Conservation (phyloP, 208 protist species). For the Leishmania aethiopica region DNA sequence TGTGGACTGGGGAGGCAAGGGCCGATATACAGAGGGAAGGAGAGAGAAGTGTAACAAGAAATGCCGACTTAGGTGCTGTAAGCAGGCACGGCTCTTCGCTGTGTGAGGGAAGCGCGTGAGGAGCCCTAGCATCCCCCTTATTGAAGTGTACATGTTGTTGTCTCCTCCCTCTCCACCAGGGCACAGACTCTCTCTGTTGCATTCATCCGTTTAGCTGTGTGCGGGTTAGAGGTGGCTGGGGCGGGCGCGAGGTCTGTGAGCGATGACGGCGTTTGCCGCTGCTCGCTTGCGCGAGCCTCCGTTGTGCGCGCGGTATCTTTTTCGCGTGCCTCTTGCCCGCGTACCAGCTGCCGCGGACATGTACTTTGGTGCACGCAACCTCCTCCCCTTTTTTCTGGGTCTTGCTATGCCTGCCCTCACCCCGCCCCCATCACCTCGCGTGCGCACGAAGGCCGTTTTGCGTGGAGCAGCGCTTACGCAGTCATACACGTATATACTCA, state of each 20-base stretch:
- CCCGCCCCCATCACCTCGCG: too few relatives aligned
- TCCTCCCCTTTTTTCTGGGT: background rate
- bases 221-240: too few relatives aligned
- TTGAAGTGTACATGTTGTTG: too few relatives aligned
- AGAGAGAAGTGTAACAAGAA: too few relatives aligned
- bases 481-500: background rate
- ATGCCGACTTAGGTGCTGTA: background rate
- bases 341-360: background rate
- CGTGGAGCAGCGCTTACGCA: background rate
- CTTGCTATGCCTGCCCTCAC: too few relatives aligned
- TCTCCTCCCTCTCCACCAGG: too few relatives aligned
- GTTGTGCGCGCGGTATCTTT: background rate
- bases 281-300: background rate
- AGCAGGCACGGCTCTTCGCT: background rate
- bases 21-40: too few relatives aligned
- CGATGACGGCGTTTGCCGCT: too few relatives aligned
- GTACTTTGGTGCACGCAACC: background rate
- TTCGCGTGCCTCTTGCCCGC: background rate
- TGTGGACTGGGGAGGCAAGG: background rate
- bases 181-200: too few relatives aligned
- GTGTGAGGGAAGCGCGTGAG: background rate
- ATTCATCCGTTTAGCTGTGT: too few relatives aligned
- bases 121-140: background rate
- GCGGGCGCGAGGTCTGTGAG: too few relatives aligned
- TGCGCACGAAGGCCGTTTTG: background rate